These are phyloP conservation scores for Solanum hybrid DNA, from an alignment of 305 asterid species.

Conservation along the genomic window DNA sequence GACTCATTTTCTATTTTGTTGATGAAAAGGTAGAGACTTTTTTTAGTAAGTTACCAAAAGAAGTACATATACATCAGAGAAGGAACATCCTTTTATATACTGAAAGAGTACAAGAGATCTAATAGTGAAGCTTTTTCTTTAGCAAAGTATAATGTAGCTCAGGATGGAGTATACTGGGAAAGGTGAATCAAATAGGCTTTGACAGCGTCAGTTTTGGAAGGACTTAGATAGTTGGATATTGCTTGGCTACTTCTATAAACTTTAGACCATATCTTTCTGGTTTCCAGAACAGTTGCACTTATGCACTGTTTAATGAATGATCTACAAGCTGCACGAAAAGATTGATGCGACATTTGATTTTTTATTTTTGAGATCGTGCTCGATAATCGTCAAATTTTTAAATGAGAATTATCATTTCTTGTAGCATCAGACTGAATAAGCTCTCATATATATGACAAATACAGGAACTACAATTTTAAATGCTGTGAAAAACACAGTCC, in stretches of 20 bases:
- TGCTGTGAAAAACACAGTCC: slow-evolving; percentile 33
- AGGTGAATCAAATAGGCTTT: background rate
- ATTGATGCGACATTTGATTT: background rate
- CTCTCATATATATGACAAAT: background rate
- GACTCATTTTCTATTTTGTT: background rate
- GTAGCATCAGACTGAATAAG: background rate
- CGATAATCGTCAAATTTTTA: background rate
- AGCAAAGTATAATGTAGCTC: background rate
- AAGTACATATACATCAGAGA: background rate
- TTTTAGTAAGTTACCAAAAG: background rate
- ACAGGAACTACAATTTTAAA: slow-evolving; percentile 48
- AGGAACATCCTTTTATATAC: background rate
- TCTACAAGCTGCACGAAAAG: background rate
- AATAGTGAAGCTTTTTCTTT: background rate
- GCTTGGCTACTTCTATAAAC: background rate
- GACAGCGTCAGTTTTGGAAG: background rate
- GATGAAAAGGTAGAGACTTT: background rate
- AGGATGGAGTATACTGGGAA: background rate
- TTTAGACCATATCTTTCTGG: background rate
- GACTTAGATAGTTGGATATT: background rate
- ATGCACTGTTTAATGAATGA: background rate
- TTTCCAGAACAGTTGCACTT: background rate
- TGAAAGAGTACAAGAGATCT: background rate
- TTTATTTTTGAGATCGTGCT: background rate
- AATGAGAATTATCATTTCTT: background rate